These are phyloP conservation scores for Petunia axillaris DNA, from an alignment of 257 asterid genomes.

Conservation along the genomic window DNA sequence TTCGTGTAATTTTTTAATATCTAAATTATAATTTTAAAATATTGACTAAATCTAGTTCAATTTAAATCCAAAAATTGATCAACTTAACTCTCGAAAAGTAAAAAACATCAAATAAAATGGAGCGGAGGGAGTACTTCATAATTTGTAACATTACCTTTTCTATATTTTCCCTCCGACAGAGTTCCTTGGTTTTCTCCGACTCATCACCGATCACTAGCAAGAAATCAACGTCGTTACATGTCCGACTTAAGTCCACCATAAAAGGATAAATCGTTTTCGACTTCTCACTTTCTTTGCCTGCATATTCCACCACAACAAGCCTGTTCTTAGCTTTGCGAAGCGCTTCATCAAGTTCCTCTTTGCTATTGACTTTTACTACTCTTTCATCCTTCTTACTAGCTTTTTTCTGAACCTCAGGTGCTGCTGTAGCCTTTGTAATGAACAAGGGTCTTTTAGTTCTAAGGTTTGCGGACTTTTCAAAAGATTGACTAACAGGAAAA, in stretches of 20 bases:
- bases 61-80: too few relatives aligned
- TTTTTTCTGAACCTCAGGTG: slow-evolving; percentile 52
- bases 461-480: background rate
- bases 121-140: background rate
- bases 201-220: slow-evolving; percentile 89
- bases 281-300: slow-evolving; percentile 51
- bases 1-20: too few relatives aligned
- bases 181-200: slow-evolving; percentile 62
- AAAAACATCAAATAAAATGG: background rate
- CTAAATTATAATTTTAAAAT: too few relatives aligned
- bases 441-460: slow-evolving; percentile 25
- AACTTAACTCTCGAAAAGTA: too few relatives aligned
- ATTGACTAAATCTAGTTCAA: too few relatives aligned
- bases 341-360: slow-evolving; percentile 74
- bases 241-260: slow-evolving; percentile 87
- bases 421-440: slow-evolving; percentile 54
- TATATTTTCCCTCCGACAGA: slow-evolving; percentile 75
- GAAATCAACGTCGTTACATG: slow-evolving; percentile 85
- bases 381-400: slow-evolving; percentile 45
- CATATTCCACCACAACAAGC: slow-evolving; percentile 88
- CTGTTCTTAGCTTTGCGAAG: slow-evolving; percentile 63
- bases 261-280: slow-evolving; percentile 79
- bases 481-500: background rate
- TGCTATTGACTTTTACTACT: slow-evolving; percentile 63
- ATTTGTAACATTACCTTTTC: slow-evolving; percentile 21